Percentiles rank a stretch among this genome's conserved stretches.
Evolutionary conservation across 1,139 yeast genomes (phyloP).

Genomic region (Pneumocystis oryctolagi): DNA sequence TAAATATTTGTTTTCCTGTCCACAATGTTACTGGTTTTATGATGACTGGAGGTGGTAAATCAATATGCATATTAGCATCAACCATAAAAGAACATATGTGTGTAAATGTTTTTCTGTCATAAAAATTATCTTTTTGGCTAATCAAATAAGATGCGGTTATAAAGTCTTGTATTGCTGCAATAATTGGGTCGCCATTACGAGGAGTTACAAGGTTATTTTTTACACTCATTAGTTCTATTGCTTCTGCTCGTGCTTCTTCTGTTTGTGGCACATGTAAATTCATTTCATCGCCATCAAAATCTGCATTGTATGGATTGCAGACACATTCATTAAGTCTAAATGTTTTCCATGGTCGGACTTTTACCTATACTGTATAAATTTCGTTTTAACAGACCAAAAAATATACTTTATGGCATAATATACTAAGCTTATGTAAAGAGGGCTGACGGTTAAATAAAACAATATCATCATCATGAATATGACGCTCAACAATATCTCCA

Average conservation of each 20-base stretch:
- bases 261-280: constrained; percentile 97
- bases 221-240: constrained; percentile 94
- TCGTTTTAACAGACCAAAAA: not conserved
- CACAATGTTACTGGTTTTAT: constrained; percentile 77
- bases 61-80: constrained; percentile 76
- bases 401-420: constrained; percentile 52
- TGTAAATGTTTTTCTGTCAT: constrained; percentile 69
- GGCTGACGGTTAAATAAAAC: constrained; percentile 97
- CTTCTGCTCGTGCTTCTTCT: constrained; percentile 97
- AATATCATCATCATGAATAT: constrained; percentile 90
- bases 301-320: constrained; percentile 98
- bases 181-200: constrained; percentile 95
- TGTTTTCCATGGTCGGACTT: constrained; percentile 95
- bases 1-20: constrained; percentile 96
- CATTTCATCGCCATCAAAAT: constrained; percentile 99
- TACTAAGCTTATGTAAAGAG: constrained; percentile 84
- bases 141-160: constrained; percentile 90
- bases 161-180: constrained; percentile 99
- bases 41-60: constrained; percentile 88
- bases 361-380: constrained; percentile 41
- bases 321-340: constrained; percentile 96
- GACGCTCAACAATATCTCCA: constrained; percentile 97
- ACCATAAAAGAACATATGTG: constrained; percentile 91
- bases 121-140: constrained; percentile 85
- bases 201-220: constrained; percentile 90